Evolutionary conservation across 306 rosid species (phyloP), one percentile per base, ranked within the genome.

Genomic region (Dicorynia guianensis): DNA sequence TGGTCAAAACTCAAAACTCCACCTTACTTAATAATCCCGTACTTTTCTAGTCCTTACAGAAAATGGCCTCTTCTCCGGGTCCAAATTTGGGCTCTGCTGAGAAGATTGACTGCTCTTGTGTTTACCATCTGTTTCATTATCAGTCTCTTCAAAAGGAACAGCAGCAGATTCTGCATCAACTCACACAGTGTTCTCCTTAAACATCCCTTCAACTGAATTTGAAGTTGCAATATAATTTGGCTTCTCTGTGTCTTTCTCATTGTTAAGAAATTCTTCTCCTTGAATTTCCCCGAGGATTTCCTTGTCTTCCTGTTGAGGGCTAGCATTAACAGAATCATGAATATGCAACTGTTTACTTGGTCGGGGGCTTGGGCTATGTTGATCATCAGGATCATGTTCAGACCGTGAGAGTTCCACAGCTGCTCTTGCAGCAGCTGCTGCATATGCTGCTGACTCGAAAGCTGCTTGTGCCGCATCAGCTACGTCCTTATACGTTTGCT

Each of bases 381-480:
- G 88, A 85, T 86, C 87, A 72, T 79, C 90, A 47, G 84, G 87
- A 81, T 84, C 93, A 33, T 67, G 81, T 30, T 82, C 89, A 3
- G 87, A 74, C 69, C 93, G 78, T 54, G 93, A 87, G 77, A 94
- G 96, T 66, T 88, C 92, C 67, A 92, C 83, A 6, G 96, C 98
- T 66, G 93, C 94, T 78, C 86, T 86, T 52, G 97, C 98, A 17
- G 98, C 98, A 52, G 78, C 96, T 2, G 97, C 98, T 53, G 97
- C 98, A 74, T 83, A 74, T 74, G 96, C 93, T 25, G 97, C 98
- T 5, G 96, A 91, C 82, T 94, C 93, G 40, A 91, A 94, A 15
- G 98, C 98, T 81, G 97, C 98, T 69, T 94, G 97, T 59, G 98
- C 98, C 63, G 98, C 97, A 66, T 80, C 92, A 17, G 97, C 87